phyloP scores from a whole-genome alignment of 495 filamentous ascomycete genomes.

The Amniculicola lignicola region DNA sequence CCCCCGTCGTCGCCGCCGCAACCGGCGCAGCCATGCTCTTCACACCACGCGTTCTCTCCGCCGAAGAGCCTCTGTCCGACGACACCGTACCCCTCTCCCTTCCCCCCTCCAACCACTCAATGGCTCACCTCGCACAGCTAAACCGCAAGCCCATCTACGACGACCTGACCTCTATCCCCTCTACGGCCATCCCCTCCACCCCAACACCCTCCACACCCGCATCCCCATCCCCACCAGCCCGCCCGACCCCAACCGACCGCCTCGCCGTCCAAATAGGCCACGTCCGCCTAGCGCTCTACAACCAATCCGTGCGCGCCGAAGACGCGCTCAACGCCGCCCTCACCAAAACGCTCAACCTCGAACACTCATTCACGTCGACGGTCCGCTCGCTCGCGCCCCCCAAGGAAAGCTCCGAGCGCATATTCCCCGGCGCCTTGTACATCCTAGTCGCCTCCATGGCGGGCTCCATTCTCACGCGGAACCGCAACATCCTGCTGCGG shows the following conservation, averaged over 20 bases:
- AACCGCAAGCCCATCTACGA: slow-evolving; percentile 88
- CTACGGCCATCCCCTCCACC: slow-evolving; percentile 34
- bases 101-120: not conserved
- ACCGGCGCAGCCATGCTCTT: slow-evolving; percentile 54
- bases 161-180: slow-evolving; percentile 46
- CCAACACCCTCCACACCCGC: slow-evolving; percentile 13
- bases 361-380: slow-evolving; percentile 80
- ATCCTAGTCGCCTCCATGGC: slow-evolving; percentile 90
- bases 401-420: slow-evolving; percentile 72
- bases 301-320: slow-evolving; percentile 66
- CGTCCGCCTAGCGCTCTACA: slow-evolving; percentile 77
- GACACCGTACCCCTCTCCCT: not conserved
- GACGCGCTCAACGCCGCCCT: slow-evolving; percentile 73
- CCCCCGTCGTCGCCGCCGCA: slow-evolving; percentile 52
- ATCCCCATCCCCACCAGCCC: slow-evolving; percentile 41
- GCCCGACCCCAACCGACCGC: slow-evolving; percentile 84
- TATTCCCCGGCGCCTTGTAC: slow-evolving; percentile 84
- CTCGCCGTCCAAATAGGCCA: slow-evolving; percentile 78
- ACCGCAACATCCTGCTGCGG: slow-evolving; percentile 77
- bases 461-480: slow-evolving; percentile 80
- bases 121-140: slow-evolving; percentile 31
- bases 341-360: slow-evolving; percentile 69
- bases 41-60: slow-evolving; percentile 53
- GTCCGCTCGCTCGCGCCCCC: slow-evolving; percentile 82
- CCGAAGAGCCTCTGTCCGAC: slow-evolving; percentile 50